Evolutionary conservation across 768 basidiomycete genomes (phyloP), one percentile per base, ranked within the genome.

Genomic region (Phaeotremella skinneri): DNA sequence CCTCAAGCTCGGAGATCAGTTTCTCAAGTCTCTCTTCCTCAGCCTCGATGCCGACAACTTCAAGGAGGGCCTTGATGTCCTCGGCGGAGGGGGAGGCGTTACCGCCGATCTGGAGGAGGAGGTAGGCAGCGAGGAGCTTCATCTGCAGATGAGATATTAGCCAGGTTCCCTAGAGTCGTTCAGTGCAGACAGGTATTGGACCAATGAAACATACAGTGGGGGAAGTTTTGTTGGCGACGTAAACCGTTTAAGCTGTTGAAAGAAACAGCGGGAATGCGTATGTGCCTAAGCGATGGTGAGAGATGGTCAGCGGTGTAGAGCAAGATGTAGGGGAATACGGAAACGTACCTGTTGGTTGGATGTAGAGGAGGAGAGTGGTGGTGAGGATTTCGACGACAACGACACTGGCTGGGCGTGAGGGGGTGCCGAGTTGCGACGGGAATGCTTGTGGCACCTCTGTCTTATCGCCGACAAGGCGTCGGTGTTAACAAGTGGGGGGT

Each of bases 41-140:
- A 45, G 85, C 82, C 77, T 94, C 91, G 69, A 96, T 87, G 72
- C 90, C 91, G 71, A 91, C 96, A 63, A 87, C 81, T 55, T 73
- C 79, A 69, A 99, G 86, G 74, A 98, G 85, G 72, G 86, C 86
- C 81, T 86, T 91, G 81, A 99, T 82, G 78, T 97, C 93, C 47
- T 73, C 83, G 55, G 89, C 89, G 61, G 87, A 85, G 64, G 96
- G 93, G 63, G 83, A 84, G 72, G 86, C 80, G 75, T 97, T 97
- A 56, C 96, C 96, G 68, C 91, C 96, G 76, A 85, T 84, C 79
- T 89, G 88, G 81, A 97, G 91, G 78, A 99, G 91, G 61, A 99
- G 86, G 83, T 96, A 98, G 67, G 91, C 90, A 81, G 91, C 93
- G 79, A 97, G 81, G 67, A 66, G 66, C 69, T 78, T 78, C 77